Conservation (phyloP, 2,329 filamentous ascomycete species). For the Leptosphaerulina australis region DNA sequence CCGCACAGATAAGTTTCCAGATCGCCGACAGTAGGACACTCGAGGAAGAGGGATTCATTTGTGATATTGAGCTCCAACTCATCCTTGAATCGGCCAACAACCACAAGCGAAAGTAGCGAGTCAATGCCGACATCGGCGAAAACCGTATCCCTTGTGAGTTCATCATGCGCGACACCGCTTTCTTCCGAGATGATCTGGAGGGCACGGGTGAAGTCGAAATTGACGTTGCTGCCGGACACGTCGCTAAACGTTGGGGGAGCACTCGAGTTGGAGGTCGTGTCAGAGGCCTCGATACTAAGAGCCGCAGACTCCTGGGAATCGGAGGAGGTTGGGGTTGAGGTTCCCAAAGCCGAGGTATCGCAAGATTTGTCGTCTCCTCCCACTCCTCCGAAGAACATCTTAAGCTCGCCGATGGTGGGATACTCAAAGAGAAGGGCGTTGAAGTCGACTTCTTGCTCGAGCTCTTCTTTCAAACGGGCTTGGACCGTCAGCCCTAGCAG, state of each 20-base stretch:
- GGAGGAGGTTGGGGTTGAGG: too few relatives aligned
- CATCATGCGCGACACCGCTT: slow-evolving; percentile 30
- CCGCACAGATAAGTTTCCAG: too few relatives aligned
- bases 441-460: slow-evolving; percentile 26
- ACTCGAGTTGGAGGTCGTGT: too few relatives aligned
- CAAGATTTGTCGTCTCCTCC: too few relatives aligned
- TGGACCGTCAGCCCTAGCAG: slow-evolving; percentile 32
- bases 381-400: slow-evolving; percentile 26
- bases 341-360: too few relatives aligned
- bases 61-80: slow-evolving; percentile 24
- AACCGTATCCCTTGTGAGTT: slow-evolving; percentile 31
- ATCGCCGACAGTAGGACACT: slow-evolving; percentile 61
- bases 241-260: too few relatives aligned
- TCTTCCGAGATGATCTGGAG: slow-evolving; percentile 39
- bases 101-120: slow-evolving; percentile 33
- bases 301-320: too few relatives aligned
- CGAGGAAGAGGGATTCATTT: slow-evolving; percentile 55
- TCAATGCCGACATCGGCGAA: slow-evolving; percentile 40
- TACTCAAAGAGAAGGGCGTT: slow-evolving; percentile 59
- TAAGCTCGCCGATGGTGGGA: slow-evolving; percentile 60
- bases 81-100: slow-evolving; percentile 29
- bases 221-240: too few relatives aligned
- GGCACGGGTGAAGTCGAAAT: slow-evolving; percentile 19
- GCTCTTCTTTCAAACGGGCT: slow-evolving; percentile 31
- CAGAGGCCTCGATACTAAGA: too few relatives aligned